Evolutionary conservation across 1,284 basidiomycete species (phyloP), one percentile per base, ranked within the genome.

Genomic region (Microbotryum lychnidis-dioicae): DNA sequence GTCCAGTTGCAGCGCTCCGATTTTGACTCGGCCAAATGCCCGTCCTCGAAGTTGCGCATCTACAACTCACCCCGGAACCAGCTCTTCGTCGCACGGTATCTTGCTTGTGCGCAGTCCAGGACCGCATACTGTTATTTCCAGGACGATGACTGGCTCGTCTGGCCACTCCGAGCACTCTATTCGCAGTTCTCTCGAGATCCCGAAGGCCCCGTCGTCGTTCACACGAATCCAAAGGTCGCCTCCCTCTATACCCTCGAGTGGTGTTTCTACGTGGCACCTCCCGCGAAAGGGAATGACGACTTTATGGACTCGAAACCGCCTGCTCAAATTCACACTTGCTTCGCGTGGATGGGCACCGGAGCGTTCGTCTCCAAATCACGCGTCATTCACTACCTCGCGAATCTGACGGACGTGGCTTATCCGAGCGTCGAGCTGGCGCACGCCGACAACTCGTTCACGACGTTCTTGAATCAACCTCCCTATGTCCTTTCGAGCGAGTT

Each of bases 81-180:
- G 16, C 63, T 71, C 46, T 73, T 73, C 59, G 16, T 70, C 50
- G 64, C 71, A 1, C 69, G 72, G n/a, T 70, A 68, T 56, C 62
- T 73, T 50, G 72, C 71, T 2, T 73, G 72, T 58, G 47, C 65
- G 6, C 61, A 67, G 31, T 57, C 70, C 4, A 12, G 48, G 0
- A 71, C 72, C 2, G 61, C 61, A 10, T 58, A 65, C 58, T 73
- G 72, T 58, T 72, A 62, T 63, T 71, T 73, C 62, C 72, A 73
- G 54, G 72, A 73, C 66, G 72, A 73, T 56, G 72, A 73, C 64
- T 73, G 64, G 58, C 56, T 73, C 45, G 68, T 73, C 14, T 63
- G 54, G 21, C 63, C 69, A 1, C 31, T 73, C 2, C 56, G 69
- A 3, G 63, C 69, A 3, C 58, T 70, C 29, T 73, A 73, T 61